A percentile compares a stretch with the other conserved stretches of the same genome.
Evolutionary conservation across 2,329 filamentous ascomycete genomes (phyloP).

Genomic region (Cladosporium sp.): DNA sequence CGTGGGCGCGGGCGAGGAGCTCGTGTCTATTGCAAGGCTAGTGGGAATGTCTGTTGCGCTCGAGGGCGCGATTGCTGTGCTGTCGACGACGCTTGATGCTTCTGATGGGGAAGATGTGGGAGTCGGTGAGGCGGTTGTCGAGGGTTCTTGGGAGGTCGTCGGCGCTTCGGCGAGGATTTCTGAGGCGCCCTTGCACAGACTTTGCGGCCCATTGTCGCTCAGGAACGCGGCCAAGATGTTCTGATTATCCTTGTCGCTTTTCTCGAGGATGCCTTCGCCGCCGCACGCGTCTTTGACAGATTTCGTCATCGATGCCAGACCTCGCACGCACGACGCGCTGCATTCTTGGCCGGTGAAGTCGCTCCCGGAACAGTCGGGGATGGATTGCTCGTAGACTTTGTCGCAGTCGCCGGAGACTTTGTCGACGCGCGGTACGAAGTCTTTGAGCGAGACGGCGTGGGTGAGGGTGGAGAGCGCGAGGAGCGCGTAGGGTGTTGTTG

Average conservation of each 20-base stretch:
- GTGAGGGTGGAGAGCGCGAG: conserved; percentile 24
- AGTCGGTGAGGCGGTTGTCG: conserved; percentile 13
- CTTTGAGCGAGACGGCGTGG: conserved; percentile 38
- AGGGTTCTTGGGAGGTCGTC: conserved; percentile 1
- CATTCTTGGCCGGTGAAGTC: conserved; percentile 36
- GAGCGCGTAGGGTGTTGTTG: conserved; percentile 15
- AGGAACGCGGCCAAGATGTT: conserved; percentile 42
- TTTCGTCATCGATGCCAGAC: conserved; percentile 32
- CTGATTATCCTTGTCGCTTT: conserved; percentile 27
- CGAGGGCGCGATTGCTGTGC: conserved; percentile 12
- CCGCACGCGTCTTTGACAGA: conserved; percentile 33
- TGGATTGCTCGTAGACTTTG: conserved; percentile 36
- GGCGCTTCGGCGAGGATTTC: conserved; percentile 14
- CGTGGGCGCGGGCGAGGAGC: conserved; percentile 14
- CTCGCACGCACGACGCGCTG: conserved; percentile 36
- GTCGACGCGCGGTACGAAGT: conserved; percentile 40
- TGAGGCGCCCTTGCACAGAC: conserved; percentile 36
- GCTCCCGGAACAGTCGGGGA: conserved; percentile 35
- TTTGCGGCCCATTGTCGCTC: conserved; percentile 33
- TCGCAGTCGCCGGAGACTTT: conserved; percentile 37
- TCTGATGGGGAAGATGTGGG: not conserved
- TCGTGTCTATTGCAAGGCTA: conserved; percentile 18
- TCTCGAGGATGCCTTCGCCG: conserved; percentile 22
- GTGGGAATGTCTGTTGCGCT: conserved; percentile 16
- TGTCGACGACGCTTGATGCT: conserved; percentile 8